Evolutionary conservation across 495 filamentous ascomycete species (phyloP).

Genomic region (Xylaria telfairii): DNA sequence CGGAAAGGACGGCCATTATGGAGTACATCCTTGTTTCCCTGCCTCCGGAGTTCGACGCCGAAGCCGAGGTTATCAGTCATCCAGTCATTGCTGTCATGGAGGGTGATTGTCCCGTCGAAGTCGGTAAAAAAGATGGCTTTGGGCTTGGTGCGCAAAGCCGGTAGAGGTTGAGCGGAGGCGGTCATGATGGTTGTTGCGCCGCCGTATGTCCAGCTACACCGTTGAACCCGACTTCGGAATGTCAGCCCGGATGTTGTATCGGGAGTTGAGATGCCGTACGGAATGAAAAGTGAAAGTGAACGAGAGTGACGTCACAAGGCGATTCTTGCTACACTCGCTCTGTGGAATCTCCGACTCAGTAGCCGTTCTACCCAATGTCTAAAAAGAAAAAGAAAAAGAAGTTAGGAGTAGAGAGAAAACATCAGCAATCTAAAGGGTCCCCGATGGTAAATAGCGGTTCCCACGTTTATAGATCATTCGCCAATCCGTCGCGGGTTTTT

Average conservation of each 20-base stretch:
- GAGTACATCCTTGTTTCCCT: conserved; percentile 75
- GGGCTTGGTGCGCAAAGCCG: conserved; percentile 67
- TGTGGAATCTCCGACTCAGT: not conserved
- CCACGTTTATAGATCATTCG: conserved; percentile 20
- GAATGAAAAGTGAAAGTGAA: not conserved
- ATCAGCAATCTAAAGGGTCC: not conserved
- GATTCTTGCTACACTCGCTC: not conserved
- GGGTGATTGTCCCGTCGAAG: conserved; percentile 95
- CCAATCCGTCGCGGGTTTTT: conserved; percentile 19
- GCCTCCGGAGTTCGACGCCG: conserved; percentile 67
- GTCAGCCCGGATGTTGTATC: not conserved
- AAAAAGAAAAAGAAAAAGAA: not conserved
- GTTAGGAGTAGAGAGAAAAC: not conserved
- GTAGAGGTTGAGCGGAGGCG: conserved; percentile 38
- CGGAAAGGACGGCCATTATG: conserved; percentile 72
- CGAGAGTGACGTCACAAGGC: conserved; percentile 13
- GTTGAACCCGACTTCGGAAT: not conserved
- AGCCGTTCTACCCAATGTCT: not conserved
- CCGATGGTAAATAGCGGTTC: conserved; percentile 3
- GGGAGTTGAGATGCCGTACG: not conserved
- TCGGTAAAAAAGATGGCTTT: conserved; percentile 97
- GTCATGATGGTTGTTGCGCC: conserved; percentile 24
- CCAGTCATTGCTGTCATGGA: conserved; percentile 92
- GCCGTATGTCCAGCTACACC: not conserved
- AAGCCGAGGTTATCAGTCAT: conserved; percentile 93